A percentile compares a stretch with the other conserved stretches of the same genome.
Evolutionary conservation across 2,329 filamentous ascomycete species (phyloP).

Genomic region (Chalaropsis thielavioides): DNA sequence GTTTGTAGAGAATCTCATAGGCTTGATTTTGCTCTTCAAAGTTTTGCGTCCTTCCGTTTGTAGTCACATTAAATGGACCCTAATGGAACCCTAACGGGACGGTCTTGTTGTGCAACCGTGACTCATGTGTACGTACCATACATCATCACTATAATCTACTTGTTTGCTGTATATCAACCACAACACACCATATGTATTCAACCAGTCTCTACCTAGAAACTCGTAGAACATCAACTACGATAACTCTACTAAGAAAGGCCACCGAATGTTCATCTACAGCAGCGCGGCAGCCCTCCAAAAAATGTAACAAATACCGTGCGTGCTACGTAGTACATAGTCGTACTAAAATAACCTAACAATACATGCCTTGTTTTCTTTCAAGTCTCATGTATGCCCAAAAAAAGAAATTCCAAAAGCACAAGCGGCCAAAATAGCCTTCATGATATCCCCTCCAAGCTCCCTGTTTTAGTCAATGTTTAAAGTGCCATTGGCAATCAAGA

Average conservation of each 20-base stretch:
- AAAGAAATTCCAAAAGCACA: background rate
- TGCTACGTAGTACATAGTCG: background rate
- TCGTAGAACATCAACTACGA: background rate
- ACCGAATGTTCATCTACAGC: background rate
- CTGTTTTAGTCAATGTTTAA: background rate
- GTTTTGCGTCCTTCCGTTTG: background rate
- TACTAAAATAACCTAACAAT: conserved; percentile 4
- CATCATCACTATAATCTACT: background rate
- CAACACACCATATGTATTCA: background rate
- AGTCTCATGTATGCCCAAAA: background rate
- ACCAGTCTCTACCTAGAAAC: background rate
- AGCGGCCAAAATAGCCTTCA: background rate
- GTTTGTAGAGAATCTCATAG: background rate
- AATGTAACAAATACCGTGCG: background rate
- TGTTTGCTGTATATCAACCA: background rate
- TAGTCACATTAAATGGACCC: background rate
- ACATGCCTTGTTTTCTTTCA: background rate
- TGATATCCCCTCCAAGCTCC: background rate
- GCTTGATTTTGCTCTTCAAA: background rate
- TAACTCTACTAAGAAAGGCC: conserved; percentile 5
- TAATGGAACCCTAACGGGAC: background rate
- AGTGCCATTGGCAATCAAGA: conserved; percentile 10
- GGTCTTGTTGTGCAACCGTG: background rate
- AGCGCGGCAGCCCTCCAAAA: background rate
- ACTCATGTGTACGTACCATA: background rate